Conservation (phyloP, 1,284 basidiomycete genomes). For the Veloboletus limbatus region DNA sequence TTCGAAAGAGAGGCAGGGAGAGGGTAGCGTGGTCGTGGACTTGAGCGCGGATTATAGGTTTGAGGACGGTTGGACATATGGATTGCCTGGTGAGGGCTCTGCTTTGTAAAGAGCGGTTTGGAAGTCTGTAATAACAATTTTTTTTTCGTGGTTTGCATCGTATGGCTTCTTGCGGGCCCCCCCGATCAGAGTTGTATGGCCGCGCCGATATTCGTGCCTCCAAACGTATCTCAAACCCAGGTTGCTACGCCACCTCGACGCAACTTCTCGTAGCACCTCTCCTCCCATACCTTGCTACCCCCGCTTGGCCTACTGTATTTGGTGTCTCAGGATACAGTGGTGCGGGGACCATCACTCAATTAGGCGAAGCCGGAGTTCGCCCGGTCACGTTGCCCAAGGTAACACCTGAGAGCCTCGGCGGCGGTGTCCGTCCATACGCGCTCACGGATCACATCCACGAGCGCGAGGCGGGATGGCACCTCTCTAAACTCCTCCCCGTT, state of each 20-base stretch:
- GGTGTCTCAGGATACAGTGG: slow-evolving; percentile 95
- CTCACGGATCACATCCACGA: slow-evolving; percentile 99
- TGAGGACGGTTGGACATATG: slow-evolving; percentile 94
- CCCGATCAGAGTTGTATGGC: slow-evolving; percentile 83
- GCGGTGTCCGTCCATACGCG: slow-evolving; percentile 81
- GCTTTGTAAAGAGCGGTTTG: slow-evolving; percentile 20
- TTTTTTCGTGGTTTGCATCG: slow-evolving; percentile 16
- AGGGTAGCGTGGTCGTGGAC: slow-evolving; percentile 83
- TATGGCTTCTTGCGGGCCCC: background rate
- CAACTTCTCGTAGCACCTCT: slow-evolving; percentile 93
- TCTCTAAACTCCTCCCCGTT: slow-evolving; percentile 56
- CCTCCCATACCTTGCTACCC: slow-evolving; percentile 64
- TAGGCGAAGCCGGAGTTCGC: slow-evolving; percentile 59
- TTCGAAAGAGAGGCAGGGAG: slow-evolving; percentile 53
- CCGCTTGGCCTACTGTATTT: slow-evolving; percentile 83
- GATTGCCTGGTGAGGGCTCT: slow-evolving; percentile 88
- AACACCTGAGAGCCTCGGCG: slow-evolving; percentile 68
- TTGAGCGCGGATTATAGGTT: slow-evolving; percentile 95
- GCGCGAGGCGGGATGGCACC: slow-evolving; percentile 86
- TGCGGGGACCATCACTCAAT: slow-evolving; percentile 79
- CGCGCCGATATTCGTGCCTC: slow-evolving; percentile 68
- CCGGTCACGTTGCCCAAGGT: slow-evolving; percentile 85
- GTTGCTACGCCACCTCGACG: slow-evolving; percentile 93
- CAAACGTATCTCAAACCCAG: slow-evolving; percentile 93
- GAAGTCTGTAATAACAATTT: slow-evolving; percentile 22